Evolutionary conservation across 1,139 yeast genomes (phyloP), one percentile per base, ranked within the genome.

Genomic region (Diutina siamensis): DNA sequence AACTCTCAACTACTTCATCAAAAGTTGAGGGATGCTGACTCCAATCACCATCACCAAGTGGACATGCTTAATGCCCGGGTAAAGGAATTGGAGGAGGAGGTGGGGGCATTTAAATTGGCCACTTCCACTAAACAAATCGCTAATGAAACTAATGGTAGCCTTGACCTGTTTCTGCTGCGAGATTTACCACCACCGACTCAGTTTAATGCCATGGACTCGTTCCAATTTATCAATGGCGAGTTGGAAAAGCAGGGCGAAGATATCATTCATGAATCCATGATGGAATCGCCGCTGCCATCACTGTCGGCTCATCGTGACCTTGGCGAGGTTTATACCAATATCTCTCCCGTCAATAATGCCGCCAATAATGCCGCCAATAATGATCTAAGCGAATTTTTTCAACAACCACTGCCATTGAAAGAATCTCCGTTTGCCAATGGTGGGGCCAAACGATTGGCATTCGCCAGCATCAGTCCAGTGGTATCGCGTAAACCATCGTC

Each of bases 1-100:
- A 68, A 65, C 52, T 50, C 58, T 2, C 47, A 51, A 13, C 62
- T 54, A 48, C 49, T 69, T 34, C 57, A 60, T 10, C 45, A 52
- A 8, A 60, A 62, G 49, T 57, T 60, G 50, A 55, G 57, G 35
- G 46, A 47, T 15, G 20, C 35, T 31, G 49, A 47, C n/a, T 38
- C 31, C 9, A 44, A 45, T 28, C 38, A 19, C 20, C 47, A 46
- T 22, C 40, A 20, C 13, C 40, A 21, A 28, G 28, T 20, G 10
- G 40, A 20, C n/a, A 3, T 21, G 40, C 40, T 35, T 10, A 21
- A n/a, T 1, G 28, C 13, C 17, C 40, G 28, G 25, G 15, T 35
- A 27, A 35, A 42, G 19, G 33, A 35, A 17, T 31, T 42, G n/a
- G 46, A 44, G 46, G 44, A 40, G n/a, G 52, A 50, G 9, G 21